These are phyloP conservation scores for Penicillium sp. DNA, from an alignment of 2,329 filamentous ascomycete genomes.

Conservation along the genomic window DNA sequence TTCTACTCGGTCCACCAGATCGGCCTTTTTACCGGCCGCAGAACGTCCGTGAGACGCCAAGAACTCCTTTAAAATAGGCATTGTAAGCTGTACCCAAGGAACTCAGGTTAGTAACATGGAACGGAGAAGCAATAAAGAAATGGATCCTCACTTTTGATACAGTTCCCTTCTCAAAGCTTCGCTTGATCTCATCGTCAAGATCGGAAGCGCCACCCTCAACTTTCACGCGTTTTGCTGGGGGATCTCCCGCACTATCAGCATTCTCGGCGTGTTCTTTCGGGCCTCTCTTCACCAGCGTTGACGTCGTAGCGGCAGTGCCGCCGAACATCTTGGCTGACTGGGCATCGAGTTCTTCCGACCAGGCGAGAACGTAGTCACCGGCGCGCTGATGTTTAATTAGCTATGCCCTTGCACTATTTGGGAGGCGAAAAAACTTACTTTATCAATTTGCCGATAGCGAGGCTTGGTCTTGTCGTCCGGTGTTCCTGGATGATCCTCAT, in stretches of 20 bases:
- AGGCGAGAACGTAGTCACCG: constrained; percentile 73
- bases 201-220: constrained; percentile 28
- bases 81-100: constrained; percentile 40
- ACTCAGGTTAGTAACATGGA: neutral
- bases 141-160: constrained; percentile 39
- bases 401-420: neutral
- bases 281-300: constrained; percentile 50
- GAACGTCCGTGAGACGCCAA: constrained; percentile 44
- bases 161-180: constrained; percentile 43
- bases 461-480: constrained; percentile 78
- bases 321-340: constrained; percentile 50
- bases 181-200: constrained; percentile 41
- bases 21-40: constrained; percentile 49
- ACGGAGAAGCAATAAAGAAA: neutral
- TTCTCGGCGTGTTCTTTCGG: constrained; percentile 22
- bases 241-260: constrained; percentile 23
- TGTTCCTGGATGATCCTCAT: constrained; percentile 79
- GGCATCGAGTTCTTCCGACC: constrained; percentile 66
- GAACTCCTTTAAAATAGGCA: constrained; percentile 49
- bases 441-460: constrained; percentile 83
- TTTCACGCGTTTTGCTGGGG: constrained; percentile 49
- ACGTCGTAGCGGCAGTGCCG: constrained; percentile 38
- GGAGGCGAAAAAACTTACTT: constrained; percentile 42
- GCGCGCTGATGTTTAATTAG: constrained; percentile 53
- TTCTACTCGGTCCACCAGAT: constrained; percentile 52